A percentile compares a stretch with the other conserved stretches of the same genome.
Conservation (phyloP, 179 eudicot genomes). For the Patellifolia procumbens region DNA sequence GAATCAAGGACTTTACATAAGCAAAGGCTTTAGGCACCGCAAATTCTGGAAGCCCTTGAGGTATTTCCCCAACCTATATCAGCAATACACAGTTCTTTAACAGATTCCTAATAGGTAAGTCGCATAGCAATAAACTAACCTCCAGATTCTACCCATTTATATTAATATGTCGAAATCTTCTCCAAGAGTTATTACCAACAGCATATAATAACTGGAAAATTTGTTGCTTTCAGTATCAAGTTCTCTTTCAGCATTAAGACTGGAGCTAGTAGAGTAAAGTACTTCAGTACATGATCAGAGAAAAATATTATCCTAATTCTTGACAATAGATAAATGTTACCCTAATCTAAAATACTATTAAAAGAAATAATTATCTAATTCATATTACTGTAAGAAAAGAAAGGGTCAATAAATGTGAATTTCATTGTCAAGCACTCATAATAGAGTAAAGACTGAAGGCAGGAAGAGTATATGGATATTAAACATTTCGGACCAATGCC, state of each 20-base stretch:
- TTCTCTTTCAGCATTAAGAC: not conserved
- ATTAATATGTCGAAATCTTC: not conserved
- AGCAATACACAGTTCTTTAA: not conserved
- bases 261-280: not conserved
- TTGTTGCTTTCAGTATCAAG: not conserved
- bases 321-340: not conserved
- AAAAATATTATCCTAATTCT: not conserved
- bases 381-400: not conserved
- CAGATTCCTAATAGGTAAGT: not conserved
- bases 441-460: not conserved
- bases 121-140: not conserved
- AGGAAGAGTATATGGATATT: not conserved
- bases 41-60: conserved; percentile 90
- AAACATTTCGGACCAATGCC: not conserved
- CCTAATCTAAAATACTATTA: not conserved
- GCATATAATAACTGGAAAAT: not conserved
- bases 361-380: not conserved
- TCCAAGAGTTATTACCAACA: not conserved
- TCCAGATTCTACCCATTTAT: conserved; percentile 5
- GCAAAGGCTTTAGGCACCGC: conserved; percentile 79
- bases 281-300: not conserved
- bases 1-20: conserved; percentile 69
- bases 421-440: not conserved
- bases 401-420: not conserved
- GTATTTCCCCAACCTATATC: conserved; percentile 90